phyloP scores from a whole-genome alignment of 1,139 yeast species.

The Hanseniaspora sp. region DNA sequence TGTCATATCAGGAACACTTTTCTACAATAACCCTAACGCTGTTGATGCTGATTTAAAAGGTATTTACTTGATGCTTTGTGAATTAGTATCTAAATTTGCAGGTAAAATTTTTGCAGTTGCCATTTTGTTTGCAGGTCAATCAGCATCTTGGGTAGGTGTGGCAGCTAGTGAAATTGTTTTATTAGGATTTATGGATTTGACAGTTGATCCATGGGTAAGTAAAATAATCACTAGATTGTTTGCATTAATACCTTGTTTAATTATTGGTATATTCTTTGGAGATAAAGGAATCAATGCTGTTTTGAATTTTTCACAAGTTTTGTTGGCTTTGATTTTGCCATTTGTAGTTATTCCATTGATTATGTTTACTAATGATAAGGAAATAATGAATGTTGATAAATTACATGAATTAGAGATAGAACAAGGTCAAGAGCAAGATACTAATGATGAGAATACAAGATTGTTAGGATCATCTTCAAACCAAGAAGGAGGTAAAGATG shows the following conservation, averaged over 20 bases:
- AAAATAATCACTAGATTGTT: slow-evolving; percentile 71
- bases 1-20: slow-evolving; percentile 65
- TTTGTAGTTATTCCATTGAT: slow-evolving; percentile 13
- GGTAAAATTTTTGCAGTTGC: slow-evolving; percentile 90
- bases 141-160: slow-evolving; percentile 97
- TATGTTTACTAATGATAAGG: slow-evolving; percentile 8
- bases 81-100: slow-evolving; percentile 77
- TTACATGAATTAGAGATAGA: slow-evolving; percentile 12
- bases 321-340: slow-evolving; percentile 11
- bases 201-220: slow-evolving; percentile 75
- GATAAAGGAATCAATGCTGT: slow-evolving; percentile 14
- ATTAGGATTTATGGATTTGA: slow-evolving; percentile 84
- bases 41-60: slow-evolving; percentile 80
- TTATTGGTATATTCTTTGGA: slow-evolving; percentile 68
- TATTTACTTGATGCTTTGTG: slow-evolving; percentile 61
- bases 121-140: slow-evolving; percentile 85
- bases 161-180: slow-evolving; percentile 94
- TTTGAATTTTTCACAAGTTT: slow-evolving; percentile 12
- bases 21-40: slow-evolving; percentile 43
- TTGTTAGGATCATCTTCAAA: background rate
- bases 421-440: slow-evolving; percentile 11
- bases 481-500: background rate
- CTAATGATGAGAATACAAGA: background rate
- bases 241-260: slow-evolving; percentile 80
- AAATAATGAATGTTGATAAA: slow-evolving; percentile 11